phyloP scores from a whole-genome alignment of 192 early-diverging fungal genomes.

The Coemansia sp. region DNA sequence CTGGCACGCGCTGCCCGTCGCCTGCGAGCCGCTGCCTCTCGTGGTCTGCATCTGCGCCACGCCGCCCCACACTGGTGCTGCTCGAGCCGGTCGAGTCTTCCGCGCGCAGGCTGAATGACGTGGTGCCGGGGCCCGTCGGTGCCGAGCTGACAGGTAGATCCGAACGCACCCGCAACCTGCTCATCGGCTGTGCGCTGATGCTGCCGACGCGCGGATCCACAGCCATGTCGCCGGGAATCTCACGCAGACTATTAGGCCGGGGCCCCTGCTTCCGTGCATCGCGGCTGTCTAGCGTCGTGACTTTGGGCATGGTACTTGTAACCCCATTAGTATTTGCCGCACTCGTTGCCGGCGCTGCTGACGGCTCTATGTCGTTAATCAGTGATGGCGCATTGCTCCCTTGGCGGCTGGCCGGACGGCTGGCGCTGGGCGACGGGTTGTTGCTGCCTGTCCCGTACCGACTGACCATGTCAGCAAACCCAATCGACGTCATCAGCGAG shows the following conservation, averaged over 20 bases:
- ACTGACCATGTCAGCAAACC: conserved; percentile 14
- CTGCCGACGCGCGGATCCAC: neutral
- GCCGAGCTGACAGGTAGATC: conserved; percentile 5
- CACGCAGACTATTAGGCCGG: neutral
- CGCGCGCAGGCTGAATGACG: neutral
- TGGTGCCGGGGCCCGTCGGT: neutral
- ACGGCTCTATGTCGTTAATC: conserved; percentile 8
- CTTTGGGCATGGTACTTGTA: neutral
- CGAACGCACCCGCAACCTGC: conserved; percentile 28
- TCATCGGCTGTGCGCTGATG: conserved; percentile 19
- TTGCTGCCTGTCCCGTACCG: conserved; percentile 15
- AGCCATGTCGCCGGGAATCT: neutral
- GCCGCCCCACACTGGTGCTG: neutral
- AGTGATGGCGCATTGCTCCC: conserved; percentile 41
- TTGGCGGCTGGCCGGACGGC: conserved; percentile 47
- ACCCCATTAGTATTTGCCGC: neutral
- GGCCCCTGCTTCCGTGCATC: neutral
- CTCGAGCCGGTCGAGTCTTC: neutral
- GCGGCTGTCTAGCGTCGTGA: neutral
- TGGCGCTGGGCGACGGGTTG: conserved; percentile 27
- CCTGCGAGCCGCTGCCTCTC: neutral
- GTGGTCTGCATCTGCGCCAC: neutral
- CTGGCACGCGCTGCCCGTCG: neutral
- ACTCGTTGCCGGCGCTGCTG: neutral
- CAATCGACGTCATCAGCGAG: conserved; percentile 22